These are phyloP conservation scores for Ceratocystis papillata DNA, from an alignment of 2,329 filamentous ascomycete species.

Conservation along the genomic window DNA sequence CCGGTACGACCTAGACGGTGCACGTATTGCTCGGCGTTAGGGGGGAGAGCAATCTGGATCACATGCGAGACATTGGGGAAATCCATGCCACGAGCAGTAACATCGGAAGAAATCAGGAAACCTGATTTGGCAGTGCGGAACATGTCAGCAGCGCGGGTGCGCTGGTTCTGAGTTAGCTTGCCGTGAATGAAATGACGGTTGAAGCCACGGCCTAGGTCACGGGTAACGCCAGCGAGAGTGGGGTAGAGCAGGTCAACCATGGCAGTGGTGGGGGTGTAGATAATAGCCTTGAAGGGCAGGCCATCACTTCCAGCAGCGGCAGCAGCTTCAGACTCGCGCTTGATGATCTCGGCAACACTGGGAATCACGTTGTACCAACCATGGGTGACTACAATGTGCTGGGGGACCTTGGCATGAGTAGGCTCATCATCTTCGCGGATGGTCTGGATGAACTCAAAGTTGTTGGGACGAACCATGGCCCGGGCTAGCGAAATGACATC, in stretches of 20 bases:
- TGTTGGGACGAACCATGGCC: conserved; percentile 60
- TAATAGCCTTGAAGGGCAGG: conserved; percentile 83
- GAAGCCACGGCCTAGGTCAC: conserved; percentile 37
- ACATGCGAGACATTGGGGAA: conserved; percentile 73
- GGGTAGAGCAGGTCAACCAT: conserved; percentile 43
- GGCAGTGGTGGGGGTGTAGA: conserved; percentile 76
- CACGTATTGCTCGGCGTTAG: conserved; percentile 59
- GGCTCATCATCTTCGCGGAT: conserved; percentile 69
- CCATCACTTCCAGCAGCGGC: conserved; percentile 30
- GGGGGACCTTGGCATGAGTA: conserved; percentile 76
- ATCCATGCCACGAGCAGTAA: conserved; percentile 73
- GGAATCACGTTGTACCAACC: conserved; percentile 70
- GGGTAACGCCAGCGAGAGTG: conserved; percentile 42
- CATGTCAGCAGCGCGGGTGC: conserved; percentile 57
- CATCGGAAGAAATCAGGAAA: conserved; percentile 66
- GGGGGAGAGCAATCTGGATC: conserved; percentile 58
- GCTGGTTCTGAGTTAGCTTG: conserved; percentile 56
- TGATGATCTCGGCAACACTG: conserved; percentile 62
- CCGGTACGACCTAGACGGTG: conserved; percentile 68
- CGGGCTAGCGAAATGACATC: conserved; percentile 73
- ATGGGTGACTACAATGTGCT: conserved; percentile 57
- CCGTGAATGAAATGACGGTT: conserved; percentile 60
- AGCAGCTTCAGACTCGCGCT: conserved; percentile 45
- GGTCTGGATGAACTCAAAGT: conserved; percentile 87
- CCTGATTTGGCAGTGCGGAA: conserved; percentile 58